phyloP scores from a whole-genome alignment of 2,329 filamentous ascomycete species.

The Aspergillus novoparasiticus region DNA sequence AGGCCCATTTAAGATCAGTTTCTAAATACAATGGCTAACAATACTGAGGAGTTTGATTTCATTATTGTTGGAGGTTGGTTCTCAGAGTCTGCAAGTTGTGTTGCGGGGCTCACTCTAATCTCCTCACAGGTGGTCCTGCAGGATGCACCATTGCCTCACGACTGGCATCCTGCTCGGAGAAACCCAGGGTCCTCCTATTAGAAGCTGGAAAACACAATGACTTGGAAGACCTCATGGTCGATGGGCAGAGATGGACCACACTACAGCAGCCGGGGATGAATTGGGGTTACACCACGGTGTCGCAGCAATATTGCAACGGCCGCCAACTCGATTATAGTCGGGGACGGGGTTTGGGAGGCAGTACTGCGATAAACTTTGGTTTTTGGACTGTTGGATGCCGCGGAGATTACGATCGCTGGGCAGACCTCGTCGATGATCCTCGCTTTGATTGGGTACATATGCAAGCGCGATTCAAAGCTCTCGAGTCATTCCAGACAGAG shows the following conservation, averaged over 20 bases:
- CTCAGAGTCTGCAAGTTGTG: neutral
- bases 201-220: slow-evolving; percentile 61
- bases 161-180: slow-evolving; percentile 51
- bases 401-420: slow-evolving; percentile 66
- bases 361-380: slow-evolving; percentile 58
- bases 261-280: slow-evolving; percentile 55
- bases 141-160: slow-evolving; percentile 59
- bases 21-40: neutral
- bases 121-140: slow-evolving; percentile 57
- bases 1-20: neutral
- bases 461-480: slow-evolving; percentile 51
- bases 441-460: slow-evolving; percentile 58
- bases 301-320: slow-evolving; percentile 48
- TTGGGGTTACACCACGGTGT: slow-evolving; percentile 55
- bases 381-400: slow-evolving; percentile 58
- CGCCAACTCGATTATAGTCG: slow-evolving; percentile 54
- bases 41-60: neutral
- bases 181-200: slow-evolving; percentile 60
- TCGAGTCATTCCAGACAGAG: slow-evolving; percentile 57
- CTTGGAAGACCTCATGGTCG: slow-evolving; percentile 50
- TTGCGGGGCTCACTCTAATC: neutral
- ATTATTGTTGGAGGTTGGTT: neutral
- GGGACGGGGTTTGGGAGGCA: slow-evolving; percentile 56
- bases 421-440: slow-evolving; percentile 57
- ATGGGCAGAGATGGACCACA: slow-evolving; percentile 58